Percentiles rank a stretch among this genome's conserved stretches.
These are phyloP conservation scores for Trichoderma asperelloides DNA, from an alignment of 495 filamentous ascomycete species.

Conservation along the genomic window DNA sequence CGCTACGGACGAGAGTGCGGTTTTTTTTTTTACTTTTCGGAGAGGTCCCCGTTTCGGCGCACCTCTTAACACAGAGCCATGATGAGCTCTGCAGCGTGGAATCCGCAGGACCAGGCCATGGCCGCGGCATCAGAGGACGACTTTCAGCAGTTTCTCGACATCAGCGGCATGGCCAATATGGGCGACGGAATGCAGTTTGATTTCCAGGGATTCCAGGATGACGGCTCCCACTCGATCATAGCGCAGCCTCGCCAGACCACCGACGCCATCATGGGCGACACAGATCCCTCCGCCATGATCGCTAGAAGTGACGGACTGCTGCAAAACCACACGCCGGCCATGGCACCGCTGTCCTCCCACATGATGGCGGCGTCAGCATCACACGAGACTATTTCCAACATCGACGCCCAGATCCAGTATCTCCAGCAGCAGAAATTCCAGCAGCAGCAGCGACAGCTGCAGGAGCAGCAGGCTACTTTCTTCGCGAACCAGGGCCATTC, in stretches of 20 bases:
- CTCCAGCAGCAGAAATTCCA: conserved; percentile 52
- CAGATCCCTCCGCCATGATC: conserved; percentile 30
- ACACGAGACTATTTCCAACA: conserved; percentile 36
- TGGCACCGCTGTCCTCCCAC: conserved; percentile 34
- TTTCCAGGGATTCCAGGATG: conserved; percentile 36
- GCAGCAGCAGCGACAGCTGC: conserved; percentile 43
- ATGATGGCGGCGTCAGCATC: conserved; percentile 34
- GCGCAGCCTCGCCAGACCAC: conserved; percentile 30
- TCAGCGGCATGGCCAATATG: conserved; percentile 38
- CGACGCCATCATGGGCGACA: conserved; percentile 43
- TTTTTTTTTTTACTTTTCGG: background rate
- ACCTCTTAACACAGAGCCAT: conserved; percentile 21
- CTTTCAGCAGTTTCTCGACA: conserved; percentile 48
- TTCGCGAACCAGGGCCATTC: conserved; percentile 48
- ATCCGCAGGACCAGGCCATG: conserved; percentile 37
- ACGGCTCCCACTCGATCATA: conserved; percentile 24
- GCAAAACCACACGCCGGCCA: conserved; percentile 39
- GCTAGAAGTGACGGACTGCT: conserved; percentile 27
- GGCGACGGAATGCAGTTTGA: conserved; percentile 40
- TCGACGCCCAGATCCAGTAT: conserved; percentile 54
- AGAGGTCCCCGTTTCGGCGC: background rate
- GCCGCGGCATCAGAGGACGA: conserved; percentile 39
- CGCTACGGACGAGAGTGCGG: background rate
- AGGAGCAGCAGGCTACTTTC: conserved; percentile 46
- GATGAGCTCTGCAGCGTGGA: conserved; percentile 42